Base-by-base conservation (phyloP, 257 asterid species). In the Leptodermis oblonga region DNA sequence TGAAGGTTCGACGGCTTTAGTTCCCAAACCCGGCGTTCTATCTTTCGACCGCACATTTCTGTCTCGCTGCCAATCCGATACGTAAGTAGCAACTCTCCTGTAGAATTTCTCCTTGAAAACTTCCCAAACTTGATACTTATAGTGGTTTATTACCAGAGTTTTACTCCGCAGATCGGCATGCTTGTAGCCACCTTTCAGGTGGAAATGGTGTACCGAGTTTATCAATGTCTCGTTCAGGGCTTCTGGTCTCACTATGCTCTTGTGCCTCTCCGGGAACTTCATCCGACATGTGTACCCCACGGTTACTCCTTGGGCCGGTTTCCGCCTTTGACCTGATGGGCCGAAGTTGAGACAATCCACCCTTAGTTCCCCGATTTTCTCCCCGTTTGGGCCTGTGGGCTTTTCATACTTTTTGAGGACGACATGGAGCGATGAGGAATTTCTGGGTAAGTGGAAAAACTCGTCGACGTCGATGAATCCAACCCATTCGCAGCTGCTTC, bases 91-190 rank as follows among this genome's bases (percentile, higher is more conserved):
- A 60, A 88, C 96, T 74, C 97, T 84, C 76, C 90, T 78, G 14
- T 78, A 63, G 52, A 90, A 88, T 76, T 88, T 90, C 77, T 85
- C 86, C 83, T 86, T 90, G 52, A 90, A 90, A 28, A 90, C 97
- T 18, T 86, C 87, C 97, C 97, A 90, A 18, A 90, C 91, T 77
- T 90, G 97, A 70, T 84, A 90, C 81, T 88, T 90, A 66, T 90
- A 90, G 36, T 90, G 97, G 76, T 88, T 90, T 25, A 90, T 83
- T 68, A 85, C 97, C 74, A 86, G 8, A 43, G 17, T 58, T 13
- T 72, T 60, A 61, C 62, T 74, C 33, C 71, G 78, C 76, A 88
- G 34, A 30, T 84, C 79, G 6, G 65, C 79, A 30, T 71, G 62
- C 34, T 36, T 42, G 56, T 75, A 88, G 14, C 87, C 91, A 0